Evolutionary conservation across 768 basidiomycete species (phyloP).

Genomic region (Termitomyces sp.): DNA sequence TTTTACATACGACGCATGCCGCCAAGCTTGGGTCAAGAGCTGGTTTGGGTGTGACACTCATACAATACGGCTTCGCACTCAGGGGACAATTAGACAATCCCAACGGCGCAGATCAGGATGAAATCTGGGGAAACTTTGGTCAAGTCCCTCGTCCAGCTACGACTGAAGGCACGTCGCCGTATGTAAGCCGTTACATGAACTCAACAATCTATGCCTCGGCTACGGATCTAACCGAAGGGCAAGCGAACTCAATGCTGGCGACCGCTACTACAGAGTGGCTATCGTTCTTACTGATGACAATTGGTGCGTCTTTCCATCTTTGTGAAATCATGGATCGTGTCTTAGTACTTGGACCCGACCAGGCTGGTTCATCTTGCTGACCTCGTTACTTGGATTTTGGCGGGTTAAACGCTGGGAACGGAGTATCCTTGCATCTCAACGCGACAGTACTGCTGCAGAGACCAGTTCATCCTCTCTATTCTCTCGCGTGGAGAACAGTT

Average conservation of each 20-base stretch:
- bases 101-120: conserved; percentile 25
- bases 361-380: conserved; percentile 87
- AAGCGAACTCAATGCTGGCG: conserved; percentile 34
- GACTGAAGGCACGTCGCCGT: conserved; percentile 40
- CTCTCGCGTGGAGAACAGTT: conserved; percentile 32
- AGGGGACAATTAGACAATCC: conserved; percentile 46
- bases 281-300: conserved; percentile 90
- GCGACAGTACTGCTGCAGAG: conserved; percentile 20
- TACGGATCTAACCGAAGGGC: conserved; percentile 25
- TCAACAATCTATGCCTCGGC: conserved; percentile 7
- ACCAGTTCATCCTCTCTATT: conserved; percentile 18
- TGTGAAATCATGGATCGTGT: background rate
- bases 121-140: conserved; percentile 27
- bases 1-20: conserved; percentile 90
- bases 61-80: conserved; percentile 89
- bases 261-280: conserved; percentile 89
- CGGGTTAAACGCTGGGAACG: conserved; percentile 87
- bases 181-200: conserved; percentile 23
- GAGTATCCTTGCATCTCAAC: conserved; percentile 60
- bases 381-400: conserved; percentile 87
- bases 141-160: conserved; percentile 30
- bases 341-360: background rate
- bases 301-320: conserved; percentile 39
- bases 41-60: conserved; percentile 92
- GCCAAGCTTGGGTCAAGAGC: conserved; percentile 91